These are phyloP conservation scores for Saccharomycopsis microspora DNA, from an alignment of 805 yeast species.

Conservation along the genomic window DNA sequence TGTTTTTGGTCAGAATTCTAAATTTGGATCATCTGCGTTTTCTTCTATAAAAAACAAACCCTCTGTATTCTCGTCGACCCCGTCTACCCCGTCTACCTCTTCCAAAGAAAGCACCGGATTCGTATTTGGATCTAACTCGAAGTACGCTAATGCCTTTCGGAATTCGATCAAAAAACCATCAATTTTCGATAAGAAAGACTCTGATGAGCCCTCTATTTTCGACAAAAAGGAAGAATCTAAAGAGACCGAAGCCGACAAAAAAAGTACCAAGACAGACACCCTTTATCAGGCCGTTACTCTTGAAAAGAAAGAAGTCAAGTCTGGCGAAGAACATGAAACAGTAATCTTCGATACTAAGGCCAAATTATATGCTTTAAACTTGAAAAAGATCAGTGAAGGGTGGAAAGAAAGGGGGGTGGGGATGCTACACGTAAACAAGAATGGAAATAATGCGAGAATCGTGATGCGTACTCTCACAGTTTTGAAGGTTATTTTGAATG, in stretches of 20 bases:
- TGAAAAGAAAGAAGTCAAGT: slow-evolving; percentile 46
- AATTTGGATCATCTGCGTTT: slow-evolving; percentile 34
- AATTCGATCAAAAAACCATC: slow-evolving; percentile 41
- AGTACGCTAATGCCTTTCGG: slow-evolving; percentile 45
- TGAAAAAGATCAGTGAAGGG: slow-evolving; percentile 55
- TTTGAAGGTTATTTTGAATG: slow-evolving; percentile 69
- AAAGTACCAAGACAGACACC: slow-evolving; percentile 10
- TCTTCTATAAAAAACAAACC: slow-evolving; percentile 22
- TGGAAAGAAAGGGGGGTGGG: slow-evolving; percentile 98
- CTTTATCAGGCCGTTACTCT: slow-evolving; percentile 49
- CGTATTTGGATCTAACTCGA: slow-evolving; percentile 34
- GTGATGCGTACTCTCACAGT: slow-evolving; percentile 90
- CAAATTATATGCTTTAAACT: slow-evolving; percentile 65
- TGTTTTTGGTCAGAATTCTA: slow-evolving; percentile 44
- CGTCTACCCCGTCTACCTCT: slow-evolving; percentile 16
- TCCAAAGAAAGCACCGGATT: not conserved
- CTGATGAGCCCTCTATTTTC: slow-evolving; percentile 17
- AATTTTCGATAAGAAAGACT: slow-evolving; percentile 33
- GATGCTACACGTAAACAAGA: slow-evolving; percentile 59
- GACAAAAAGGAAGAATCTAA: slow-evolving; percentile 19
- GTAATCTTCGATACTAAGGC: slow-evolving; percentile 61
- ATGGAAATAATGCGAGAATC: slow-evolving; percentile 40
- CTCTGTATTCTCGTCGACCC: slow-evolving; percentile 11
- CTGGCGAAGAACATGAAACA: slow-evolving; percentile 87
- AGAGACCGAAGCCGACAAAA: slow-evolving; percentile 22